Conservation (phyloP, 164 flowering plant genomes). For the Litsea cubeba region DNA sequence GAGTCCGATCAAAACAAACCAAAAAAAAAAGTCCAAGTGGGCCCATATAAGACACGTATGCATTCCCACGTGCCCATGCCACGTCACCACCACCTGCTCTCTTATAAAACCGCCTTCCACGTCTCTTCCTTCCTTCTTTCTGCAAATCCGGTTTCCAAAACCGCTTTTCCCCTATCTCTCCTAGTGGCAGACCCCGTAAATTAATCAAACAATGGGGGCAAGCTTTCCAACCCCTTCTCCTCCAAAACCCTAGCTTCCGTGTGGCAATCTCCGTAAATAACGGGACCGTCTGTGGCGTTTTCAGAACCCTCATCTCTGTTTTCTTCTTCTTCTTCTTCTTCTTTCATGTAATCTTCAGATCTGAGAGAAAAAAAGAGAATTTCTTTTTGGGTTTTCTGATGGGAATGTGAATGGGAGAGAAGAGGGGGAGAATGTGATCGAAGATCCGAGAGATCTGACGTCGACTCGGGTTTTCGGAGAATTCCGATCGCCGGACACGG, state of each 20-base stretch:
- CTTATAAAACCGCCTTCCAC: too few relatives aligned
- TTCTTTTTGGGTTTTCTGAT: conserved; percentile 18
- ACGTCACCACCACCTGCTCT: too few relatives aligned
- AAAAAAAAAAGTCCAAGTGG: too few relatives aligned
- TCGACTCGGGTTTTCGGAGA: conserved; percentile 16
- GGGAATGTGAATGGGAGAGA: conserved; percentile 74
- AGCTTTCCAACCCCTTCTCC: background rate
- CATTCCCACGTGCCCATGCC: too few relatives aligned
- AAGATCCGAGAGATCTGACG: conserved; percentile 28
- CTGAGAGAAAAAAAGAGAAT: background rate
- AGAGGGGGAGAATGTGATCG: conserved; percentile 33
- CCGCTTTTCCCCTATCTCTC: too few relatives aligned
- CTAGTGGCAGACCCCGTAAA: too few relatives aligned
- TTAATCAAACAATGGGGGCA: too few relatives aligned
- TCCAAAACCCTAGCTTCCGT: background rate
- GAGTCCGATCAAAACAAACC: too few relatives aligned
- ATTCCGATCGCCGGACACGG: conserved; percentile 20
- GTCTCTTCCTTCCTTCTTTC: too few relatives aligned
- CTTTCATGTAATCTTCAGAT: background rate
- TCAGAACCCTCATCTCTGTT: background rate
- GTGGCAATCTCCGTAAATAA: background rate
- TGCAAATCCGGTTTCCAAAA: too few relatives aligned
- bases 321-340: background rate
- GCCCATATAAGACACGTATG: too few relatives aligned
- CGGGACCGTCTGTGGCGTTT: background rate